These are phyloP conservation scores for Phytophthora hibernalis DNA, from an alignment of 352 stramenopile species.

Conservation along the genomic window DNA sequence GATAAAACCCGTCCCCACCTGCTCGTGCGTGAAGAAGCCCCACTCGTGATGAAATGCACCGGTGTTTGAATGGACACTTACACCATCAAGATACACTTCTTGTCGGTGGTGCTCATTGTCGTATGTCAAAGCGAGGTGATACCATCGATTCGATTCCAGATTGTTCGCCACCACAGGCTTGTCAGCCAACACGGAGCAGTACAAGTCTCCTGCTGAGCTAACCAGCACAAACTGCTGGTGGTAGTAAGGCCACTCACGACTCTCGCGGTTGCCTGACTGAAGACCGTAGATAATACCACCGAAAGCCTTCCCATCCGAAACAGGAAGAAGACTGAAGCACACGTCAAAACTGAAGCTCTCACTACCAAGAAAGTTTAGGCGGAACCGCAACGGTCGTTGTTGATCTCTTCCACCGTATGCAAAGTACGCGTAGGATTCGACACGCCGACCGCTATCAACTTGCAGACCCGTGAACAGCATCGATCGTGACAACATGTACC, in stretches of 20 bases:
- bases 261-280: constrained; percentile 21
- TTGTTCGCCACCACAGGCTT: constrained; percentile 28
- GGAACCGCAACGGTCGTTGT: constrained; percentile 1
- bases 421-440: constrained; percentile 26
- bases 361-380: constrained; percentile 1
- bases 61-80: constrained; percentile 8
- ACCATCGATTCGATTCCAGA: constrained; percentile 39
- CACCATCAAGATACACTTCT: constrained; percentile 39
- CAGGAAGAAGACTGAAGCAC: constrained; percentile 41
- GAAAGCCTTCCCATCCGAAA: constrained; percentile 12
- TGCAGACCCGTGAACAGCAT: constrained; percentile 20
- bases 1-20: constrained; percentile 48
- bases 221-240: constrained; percentile 40
- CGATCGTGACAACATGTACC: constrained; percentile 24
- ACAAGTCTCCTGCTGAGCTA: constrained; percentile 30
- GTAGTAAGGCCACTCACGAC: constrained; percentile 31
- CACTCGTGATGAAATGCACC: constrained; percentile 22
- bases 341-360: constrained; percentile 27
- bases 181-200: constrained; percentile 42
- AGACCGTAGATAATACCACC: constrained; percentile 41
- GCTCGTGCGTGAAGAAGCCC: constrained; percentile 25
- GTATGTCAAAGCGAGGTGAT: constrained; percentile 46
- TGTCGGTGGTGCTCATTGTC: constrained; percentile 21
- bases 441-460: not conserved
- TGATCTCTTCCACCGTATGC: not conserved